These are phyloP conservation scores for Circinella minor DNA, from an alignment of 371 early-diverging fungal genomes.

Conservation along the genomic window DNA sequence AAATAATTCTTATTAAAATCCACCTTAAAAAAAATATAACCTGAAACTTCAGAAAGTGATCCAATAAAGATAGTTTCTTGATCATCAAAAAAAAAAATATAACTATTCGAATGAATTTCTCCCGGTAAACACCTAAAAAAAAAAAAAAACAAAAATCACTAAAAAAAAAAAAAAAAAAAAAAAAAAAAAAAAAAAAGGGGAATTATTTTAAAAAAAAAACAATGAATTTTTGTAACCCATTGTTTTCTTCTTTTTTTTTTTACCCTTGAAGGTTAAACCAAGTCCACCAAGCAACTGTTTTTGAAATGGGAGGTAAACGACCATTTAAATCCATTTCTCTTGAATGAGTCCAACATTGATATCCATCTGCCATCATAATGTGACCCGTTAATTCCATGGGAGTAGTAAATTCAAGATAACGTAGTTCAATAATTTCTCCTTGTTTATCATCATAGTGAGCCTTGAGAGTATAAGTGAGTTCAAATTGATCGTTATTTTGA, in stretches of 20 bases:
- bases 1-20: conserved; percentile 14
- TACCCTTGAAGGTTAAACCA: conserved; percentile 42
- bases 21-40: conserved; percentile 46
- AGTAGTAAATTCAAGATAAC: conserved; percentile 22
- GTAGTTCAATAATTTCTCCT: conserved; percentile 11
- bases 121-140: conserved; percentile 41
- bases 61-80: conserved; percentile 33
- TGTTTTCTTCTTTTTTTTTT: neutral
- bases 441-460: neutral
- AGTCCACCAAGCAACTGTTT: conserved; percentile 41
- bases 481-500: conserved; percentile 10
- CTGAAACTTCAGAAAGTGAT: conserved; percentile 43
- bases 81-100: conserved; percentile 37
- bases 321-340: conserved; percentile 35
- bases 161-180: conserved; percentile 2
- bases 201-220: too few relatives aligned
- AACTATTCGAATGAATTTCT: conserved; percentile 39
- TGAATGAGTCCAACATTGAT: conserved; percentile 49
- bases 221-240: too few relatives aligned
- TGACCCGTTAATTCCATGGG: conserved; percentile 25
- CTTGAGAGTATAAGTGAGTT: conserved; percentile 10
- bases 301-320: conserved; percentile 25
- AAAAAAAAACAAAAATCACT: conserved; percentile 25
- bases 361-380: conserved; percentile 48
- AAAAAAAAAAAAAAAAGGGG: neutral